These are phyloP conservation scores for Daldinia childiae DNA, from an alignment of 495 filamentous ascomycete genomes.

Conservation along the genomic window DNA sequence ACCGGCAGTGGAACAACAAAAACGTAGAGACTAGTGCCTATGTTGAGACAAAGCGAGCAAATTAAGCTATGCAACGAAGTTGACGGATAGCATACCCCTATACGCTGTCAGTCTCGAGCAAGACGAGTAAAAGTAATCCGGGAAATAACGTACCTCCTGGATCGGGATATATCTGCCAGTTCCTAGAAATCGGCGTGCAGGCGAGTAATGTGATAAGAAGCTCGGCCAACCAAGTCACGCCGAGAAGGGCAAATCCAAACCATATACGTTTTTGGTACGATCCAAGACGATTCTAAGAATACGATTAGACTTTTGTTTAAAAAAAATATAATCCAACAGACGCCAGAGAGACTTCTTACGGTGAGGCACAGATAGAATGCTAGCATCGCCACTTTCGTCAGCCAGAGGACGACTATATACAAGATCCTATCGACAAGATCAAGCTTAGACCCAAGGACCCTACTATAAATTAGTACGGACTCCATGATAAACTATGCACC, in stretches of 20 bases:
- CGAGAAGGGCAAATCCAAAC: background rate
- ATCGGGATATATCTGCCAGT: conserved; percentile 67
- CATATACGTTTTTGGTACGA: background rate
- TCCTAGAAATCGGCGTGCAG: conserved; percentile 60
- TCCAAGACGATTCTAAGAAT: background rate
- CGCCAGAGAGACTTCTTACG: background rate
- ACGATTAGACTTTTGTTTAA: background rate
- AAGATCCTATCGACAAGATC: background rate
- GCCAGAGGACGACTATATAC: background rate
- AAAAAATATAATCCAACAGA: background rate
- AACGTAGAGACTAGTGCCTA: conserved; percentile 63
- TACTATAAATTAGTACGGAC: background rate
- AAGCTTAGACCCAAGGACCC: background rate
- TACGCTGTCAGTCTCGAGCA: conserved; percentile 1
- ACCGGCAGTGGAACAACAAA: conserved; percentile 64
- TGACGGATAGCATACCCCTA: conserved; percentile 61
- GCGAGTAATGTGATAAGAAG: conserved; percentile 59
- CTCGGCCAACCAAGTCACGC: background rate
- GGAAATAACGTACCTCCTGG: conserved; percentile 57
- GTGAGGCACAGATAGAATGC: background rate
- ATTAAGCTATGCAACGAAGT: conserved; percentile 56
- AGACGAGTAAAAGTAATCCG: background rate
- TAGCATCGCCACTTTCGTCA: background rate
- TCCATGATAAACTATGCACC: no score
- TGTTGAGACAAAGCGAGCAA: conserved; percentile 59